Percentiles rank a stretch among this genome's conserved stretches.
phyloP scores from a whole-genome alignment of 306 rosid genomes.

The Vigna nakashimae region DNA sequence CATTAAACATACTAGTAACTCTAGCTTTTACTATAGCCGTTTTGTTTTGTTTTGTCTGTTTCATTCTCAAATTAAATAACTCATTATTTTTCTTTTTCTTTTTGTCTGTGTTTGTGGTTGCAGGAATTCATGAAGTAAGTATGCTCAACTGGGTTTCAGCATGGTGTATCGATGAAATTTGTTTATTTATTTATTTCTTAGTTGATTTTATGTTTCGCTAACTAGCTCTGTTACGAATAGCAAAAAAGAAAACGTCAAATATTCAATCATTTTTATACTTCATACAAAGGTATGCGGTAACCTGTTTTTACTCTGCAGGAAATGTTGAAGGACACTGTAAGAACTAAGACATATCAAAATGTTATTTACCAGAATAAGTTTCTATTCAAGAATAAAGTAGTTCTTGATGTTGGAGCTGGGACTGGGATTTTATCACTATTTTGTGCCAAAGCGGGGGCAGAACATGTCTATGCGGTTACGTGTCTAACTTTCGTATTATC shows the following conservation, averaged over 20 bases:
- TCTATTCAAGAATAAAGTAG: conserved; percentile 83
- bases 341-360: conserved; percentile 95
- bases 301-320: conserved; percentile 63
- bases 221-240: not conserved
- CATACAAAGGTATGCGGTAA: conserved; percentile 5
- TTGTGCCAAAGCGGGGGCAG: conserved; percentile 97
- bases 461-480: conserved; percentile 90
- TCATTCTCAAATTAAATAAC: not conserved
- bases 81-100: not conserved
- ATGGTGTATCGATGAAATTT: conserved; percentile 26
- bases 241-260: not conserved
- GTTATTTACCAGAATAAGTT: conserved; percentile 95
- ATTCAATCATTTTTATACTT: not conserved
- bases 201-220: conserved; percentile 22
- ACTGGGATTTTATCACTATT: conserved; percentile 96
- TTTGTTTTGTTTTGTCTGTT: not conserved
- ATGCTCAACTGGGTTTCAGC: conserved; percentile 39
- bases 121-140: conserved; percentile 99
- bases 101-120: conserved; percentile 44
- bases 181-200: not conserved
- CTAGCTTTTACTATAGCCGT: too few species aligned
- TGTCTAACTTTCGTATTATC: not conserved
- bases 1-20: not conserved
- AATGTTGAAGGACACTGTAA: conserved; percentile 95
- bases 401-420: conserved; percentile 99